Conservation (phyloP, 2,329 filamentous ascomycete genomes). For the Emergomyces africanus region DNA sequence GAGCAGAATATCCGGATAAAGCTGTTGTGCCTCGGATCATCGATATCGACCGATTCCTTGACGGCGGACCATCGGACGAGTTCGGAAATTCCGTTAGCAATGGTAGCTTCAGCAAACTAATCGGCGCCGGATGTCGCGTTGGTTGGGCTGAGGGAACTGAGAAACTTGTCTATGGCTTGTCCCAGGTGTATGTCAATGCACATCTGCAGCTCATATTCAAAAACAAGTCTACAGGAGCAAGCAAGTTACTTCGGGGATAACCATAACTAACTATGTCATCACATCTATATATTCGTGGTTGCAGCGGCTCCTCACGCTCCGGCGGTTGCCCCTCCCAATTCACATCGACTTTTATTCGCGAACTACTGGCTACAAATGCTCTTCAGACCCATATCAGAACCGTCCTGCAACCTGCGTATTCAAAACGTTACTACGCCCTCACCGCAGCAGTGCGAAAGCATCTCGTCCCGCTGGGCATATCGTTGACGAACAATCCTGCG, state of each 20-base stretch:
- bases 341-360: constrained; percentile 43
- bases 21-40: constrained; percentile 55
- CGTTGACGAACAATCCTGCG: constrained; percentile 6
- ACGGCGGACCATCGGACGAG: constrained; percentile 44
- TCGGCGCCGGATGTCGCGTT: constrained; percentile 65
- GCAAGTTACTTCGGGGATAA: neutral
- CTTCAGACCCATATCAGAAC: constrained; percentile 42
- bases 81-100: constrained; percentile 81
- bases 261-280: constrained; percentile 9
- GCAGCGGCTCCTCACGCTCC: constrained; percentile 44
- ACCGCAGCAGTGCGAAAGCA: constrained; percentile 45
- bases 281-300: neutral
- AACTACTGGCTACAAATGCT: constrained; percentile 39
- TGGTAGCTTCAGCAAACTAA: constrained; percentile 80
- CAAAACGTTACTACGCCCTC: constrained; percentile 41
- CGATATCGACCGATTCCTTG: constrained; percentile 61
- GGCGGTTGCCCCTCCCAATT: constrained; percentile 50
- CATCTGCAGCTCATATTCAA: constrained; percentile 4
- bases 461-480: constrained; percentile 51
- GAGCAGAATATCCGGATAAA: neutral
- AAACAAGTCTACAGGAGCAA: neutral
- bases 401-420: constrained; percentile 44
- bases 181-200: constrained; percentile 38
- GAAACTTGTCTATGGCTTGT: constrained; percentile 47
- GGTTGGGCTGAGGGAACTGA: constrained; percentile 75